Conservation (phyloP, 1,139 yeast species). For the Blastobotrys buckinghamii region DNA sequence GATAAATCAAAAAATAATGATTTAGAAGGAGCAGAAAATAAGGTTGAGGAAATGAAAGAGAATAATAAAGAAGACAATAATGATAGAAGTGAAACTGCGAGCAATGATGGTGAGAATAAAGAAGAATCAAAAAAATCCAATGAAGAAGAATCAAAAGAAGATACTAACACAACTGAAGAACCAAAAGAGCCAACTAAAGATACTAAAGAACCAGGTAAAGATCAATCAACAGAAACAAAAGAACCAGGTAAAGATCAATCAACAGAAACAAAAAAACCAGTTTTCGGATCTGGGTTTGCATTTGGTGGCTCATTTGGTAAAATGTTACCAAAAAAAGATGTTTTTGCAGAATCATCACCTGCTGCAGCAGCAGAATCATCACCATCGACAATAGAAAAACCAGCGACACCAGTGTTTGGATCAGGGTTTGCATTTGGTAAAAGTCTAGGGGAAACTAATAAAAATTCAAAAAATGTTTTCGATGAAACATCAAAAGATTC, state of each 20-base stretch:
- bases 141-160: constrained; percentile 2
- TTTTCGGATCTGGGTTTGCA: constrained; percentile 21
- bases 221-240: not conserved
- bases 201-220: constrained; percentile 4
- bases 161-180: not conserved
- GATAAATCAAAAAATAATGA: constrained; percentile 4
- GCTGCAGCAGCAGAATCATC: not conserved
- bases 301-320: constrained; percentile 27
- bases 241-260: constrained; percentile 10
- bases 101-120: not conserved
- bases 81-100: constrained; percentile 7
- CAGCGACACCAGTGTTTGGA: constrained; percentile 14
- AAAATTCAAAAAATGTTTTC: constrained; percentile 9
- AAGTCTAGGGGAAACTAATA: constrained; percentile 6
- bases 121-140: constrained; percentile 4
- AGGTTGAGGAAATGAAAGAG: constrained; percentile 2
- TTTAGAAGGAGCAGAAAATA: constrained; percentile 7
- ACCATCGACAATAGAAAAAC: not conserved
- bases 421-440: constrained; percentile 17
- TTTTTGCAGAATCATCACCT: not conserved
- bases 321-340: constrained; percentile 1
- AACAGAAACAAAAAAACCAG: constrained; percentile 5
- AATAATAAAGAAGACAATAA: not conserved
- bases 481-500: constrained; percentile 13
- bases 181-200: constrained; percentile 4